Evolutionary conservation across 108 stramenopile genomes (phyloP).

Genomic region (Pelagomonas calceolata): DNA sequence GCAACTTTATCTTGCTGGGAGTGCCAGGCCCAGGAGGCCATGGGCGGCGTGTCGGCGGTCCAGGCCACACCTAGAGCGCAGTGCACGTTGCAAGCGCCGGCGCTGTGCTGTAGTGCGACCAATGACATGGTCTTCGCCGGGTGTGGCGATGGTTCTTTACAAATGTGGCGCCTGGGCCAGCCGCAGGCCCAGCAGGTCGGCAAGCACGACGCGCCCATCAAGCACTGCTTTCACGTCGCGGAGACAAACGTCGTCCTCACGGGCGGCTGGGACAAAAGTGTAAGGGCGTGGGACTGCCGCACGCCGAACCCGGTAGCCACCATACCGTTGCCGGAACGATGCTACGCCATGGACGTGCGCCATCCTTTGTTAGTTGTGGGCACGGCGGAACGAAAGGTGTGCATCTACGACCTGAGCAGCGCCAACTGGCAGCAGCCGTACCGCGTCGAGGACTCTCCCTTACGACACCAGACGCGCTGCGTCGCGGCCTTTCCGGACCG

Average conservation of each 20-base stretch:
- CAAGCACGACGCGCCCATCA: constrained; percentile 67
- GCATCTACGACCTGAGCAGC: constrained; percentile 57
- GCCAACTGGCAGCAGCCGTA: constrained; percentile 39
- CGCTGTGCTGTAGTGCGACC: constrained; percentile 54
- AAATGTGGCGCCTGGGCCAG: constrained; percentile 74
- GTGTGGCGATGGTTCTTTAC: constrained; percentile 66
- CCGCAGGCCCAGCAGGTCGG: constrained; percentile 63
- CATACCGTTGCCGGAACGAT: constrained; percentile 65
- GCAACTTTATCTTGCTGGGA: constrained; percentile 73
- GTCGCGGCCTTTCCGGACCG: constrained; percentile 68
- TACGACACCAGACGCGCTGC: constrained; percentile 76
- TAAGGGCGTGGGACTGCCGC: constrained; percentile 82
- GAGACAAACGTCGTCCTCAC: constrained; percentile 58
- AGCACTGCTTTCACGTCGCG: constrained; percentile 51
- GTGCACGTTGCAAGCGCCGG: constrained; percentile 54
- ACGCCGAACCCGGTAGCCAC: constrained; percentile 57
- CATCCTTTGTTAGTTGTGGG: constrained; percentile 68
- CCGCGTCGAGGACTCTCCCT: constrained; percentile 68
- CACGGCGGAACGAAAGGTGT: constrained; percentile 60
- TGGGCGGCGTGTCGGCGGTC: constrained; percentile 62
- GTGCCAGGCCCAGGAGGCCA: constrained; percentile 58
- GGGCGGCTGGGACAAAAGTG: constrained; percentile 57
- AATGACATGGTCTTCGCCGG: constrained; percentile 68
- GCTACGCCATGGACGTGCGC: constrained; percentile 70
- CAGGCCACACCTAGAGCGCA: constrained; percentile 35